These are phyloP conservation scores for Grosmannia penicillata DNA, from an alignment of 2,329 filamentous ascomycete species.

Conservation along the genomic window DNA sequence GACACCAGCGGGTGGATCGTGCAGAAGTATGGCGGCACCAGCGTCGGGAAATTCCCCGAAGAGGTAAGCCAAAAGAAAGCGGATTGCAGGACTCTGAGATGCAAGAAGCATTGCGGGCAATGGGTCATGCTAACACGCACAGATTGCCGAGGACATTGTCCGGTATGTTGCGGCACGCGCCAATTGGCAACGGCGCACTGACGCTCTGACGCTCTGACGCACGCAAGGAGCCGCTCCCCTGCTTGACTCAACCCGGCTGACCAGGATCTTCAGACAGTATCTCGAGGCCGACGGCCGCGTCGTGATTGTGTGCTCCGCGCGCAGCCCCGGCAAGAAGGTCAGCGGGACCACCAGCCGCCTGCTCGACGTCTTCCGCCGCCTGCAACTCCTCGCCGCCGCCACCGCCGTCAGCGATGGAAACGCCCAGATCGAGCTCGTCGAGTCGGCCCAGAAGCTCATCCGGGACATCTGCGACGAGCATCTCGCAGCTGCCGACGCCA, in stretches of 20 bases:
- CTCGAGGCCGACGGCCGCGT: slow-evolving; percentile 45
- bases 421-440: slow-evolving; percentile 37
- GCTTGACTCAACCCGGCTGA: background rate
- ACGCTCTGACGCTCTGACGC: too few species aligned
- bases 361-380: slow-evolving; percentile 43
- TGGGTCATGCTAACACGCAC: slow-evolving; percentile 9
- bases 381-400: slow-evolving; percentile 37
- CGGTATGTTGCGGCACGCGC: slow-evolving; percentile 6
- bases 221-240: too few species aligned
- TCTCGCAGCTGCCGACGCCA: slow-evolving; percentile 50
- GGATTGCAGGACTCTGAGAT: too few species aligned
- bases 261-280: slow-evolving; percentile 5
- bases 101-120: background rate
- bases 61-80: too few species aligned
- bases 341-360: slow-evolving; percentile 90
- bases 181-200: too few species aligned
- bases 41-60: slow-evolving; percentile 39
- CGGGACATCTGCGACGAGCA: slow-evolving; percentile 74
- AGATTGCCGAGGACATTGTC: slow-evolving; percentile 17
- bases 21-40: slow-evolving; percentile 47
- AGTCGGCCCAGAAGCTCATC: slow-evolving; percentile 60
- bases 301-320: slow-evolving; percentile 87
- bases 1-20: slow-evolving; percentile 30
- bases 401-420: slow-evolving; percentile 30
- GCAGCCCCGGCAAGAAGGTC: slow-evolving; percentile 85